phyloP scores from a whole-genome alignment of 1,284 basidiomycete genomes.

The Boletus smithii region DNA sequence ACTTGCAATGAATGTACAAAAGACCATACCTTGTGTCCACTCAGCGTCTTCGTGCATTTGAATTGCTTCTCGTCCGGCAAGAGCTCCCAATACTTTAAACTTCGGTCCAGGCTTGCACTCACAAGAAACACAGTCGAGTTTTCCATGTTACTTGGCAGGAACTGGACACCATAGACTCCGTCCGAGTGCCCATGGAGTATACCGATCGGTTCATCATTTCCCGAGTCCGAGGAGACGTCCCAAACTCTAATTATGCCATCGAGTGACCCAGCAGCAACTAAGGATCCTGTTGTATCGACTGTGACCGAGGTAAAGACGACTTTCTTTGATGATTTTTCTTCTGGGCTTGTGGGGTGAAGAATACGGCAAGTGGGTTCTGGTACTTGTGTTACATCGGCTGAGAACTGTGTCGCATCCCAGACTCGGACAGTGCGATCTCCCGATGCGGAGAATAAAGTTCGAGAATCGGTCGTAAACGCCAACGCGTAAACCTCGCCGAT shows the following conservation, averaged over 20 bases:
- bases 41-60: constrained; percentile 30
- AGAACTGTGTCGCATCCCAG: constrained; percentile 31
- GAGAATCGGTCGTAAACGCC: constrained; percentile 32
- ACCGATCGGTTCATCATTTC: constrained; percentile 19
- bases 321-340: constrained; percentile 19
- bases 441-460: constrained; percentile 33
- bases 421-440: constrained; percentile 32
- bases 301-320: constrained; percentile 33
- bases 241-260: constrained; percentile 33
- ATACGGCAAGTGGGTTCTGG: constrained; percentile 21
- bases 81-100: constrained; percentile 32
- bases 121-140: constrained; percentile 21
- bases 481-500: constrained; percentile 32
- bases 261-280: constrained; percentile 35
- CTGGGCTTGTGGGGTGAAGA: constrained; percentile 20
- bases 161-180: constrained; percentile 32
- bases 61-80: constrained; percentile 24
- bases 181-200: constrained; percentile 29
- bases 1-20: not conserved
- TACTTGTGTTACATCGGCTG: constrained; percentile 17
- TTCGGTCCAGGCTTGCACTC: constrained; percentile 33
- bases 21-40: constrained; percentile 26
- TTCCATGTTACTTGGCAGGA: constrained; percentile 16
- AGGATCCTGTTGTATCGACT: constrained; percentile 24
- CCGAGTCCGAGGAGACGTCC: constrained; percentile 22